Base-by-base conservation (phyloP, 768 basidiomycete genomes). In the Leccinellum luteum region DNA sequence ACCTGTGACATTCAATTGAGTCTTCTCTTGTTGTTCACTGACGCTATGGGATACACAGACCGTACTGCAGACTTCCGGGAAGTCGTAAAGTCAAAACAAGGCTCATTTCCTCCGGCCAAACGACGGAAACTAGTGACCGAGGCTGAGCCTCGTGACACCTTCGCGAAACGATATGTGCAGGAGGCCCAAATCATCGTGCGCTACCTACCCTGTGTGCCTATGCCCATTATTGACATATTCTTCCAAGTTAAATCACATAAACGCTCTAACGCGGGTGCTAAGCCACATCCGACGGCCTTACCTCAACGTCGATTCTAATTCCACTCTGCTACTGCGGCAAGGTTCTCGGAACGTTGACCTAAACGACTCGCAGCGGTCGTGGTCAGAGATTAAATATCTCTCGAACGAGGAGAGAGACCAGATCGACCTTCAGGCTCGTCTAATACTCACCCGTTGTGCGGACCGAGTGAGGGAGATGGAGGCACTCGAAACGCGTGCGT, bases 351-450 rank as follows among this genome's bases (percentile, higher is more conserved):
- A 70, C 45, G 73, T 90, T 54, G 86, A 92, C 74, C 66, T 90
- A 13, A 74, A 68, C 23, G 75, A 75, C 52, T 69, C 80, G 48
- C 73, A 78, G 57, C 75, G 79, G 58, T 75, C 78, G 47, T 91
- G 88, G 89, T 71, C 79, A 17, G 81, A 81, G 52, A 77, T 92
- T 52, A 84, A 82, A 60, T 77, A 87, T 65, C 81, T 99, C 6
- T 85, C 85, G 9, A 94, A 98, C 68, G 85, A 92, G 60, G 95
- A 99, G 71, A 81, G 95, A 59, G 95, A 98, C 74, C 93, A 97
- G 75, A 91, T 99, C 53, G 97, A 99, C 79, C 75, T 94, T 59
- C 90, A 96, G 69, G 89, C 92, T 31, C 87, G 90, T 62, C 81
- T 93, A 65, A 88, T 97, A 54, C 78, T 98, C 50, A 82, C 86